phyloP scores from a whole-genome alignment of 2,329 filamentous ascomycete genomes.

The Paraconiothyrium sp. region DNA sequence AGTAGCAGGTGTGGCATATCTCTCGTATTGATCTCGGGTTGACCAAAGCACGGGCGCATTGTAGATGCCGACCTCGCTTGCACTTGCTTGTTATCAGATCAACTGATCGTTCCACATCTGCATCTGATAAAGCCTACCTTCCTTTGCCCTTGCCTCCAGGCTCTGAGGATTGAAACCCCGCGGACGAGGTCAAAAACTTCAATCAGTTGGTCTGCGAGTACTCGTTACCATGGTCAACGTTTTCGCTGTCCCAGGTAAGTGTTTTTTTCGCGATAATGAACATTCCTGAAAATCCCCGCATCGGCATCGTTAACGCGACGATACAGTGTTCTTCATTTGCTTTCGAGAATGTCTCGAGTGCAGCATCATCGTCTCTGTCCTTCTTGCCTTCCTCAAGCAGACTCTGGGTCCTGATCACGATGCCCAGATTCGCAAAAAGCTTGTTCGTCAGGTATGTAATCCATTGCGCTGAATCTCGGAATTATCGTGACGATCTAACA shows the following conservation, averaged over 20 bases:
- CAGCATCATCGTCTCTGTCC: constrained; percentile 85
- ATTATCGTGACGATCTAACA: neutral
- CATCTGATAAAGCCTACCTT: constrained; percentile 25
- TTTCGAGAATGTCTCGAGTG: constrained; percentile 88
- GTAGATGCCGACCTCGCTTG: constrained; percentile 11
- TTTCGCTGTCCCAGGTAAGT: constrained; percentile 73
- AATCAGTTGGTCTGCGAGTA: neutral
- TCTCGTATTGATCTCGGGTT: neutral
- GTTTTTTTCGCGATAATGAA: neutral
- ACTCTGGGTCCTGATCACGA: constrained; percentile 74
- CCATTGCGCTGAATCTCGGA: neutral
- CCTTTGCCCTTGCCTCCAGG: constrained; percentile 1
- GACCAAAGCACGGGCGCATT: constrained; percentile 11
- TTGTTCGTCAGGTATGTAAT: constrained; percentile 67
- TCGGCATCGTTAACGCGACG: neutral
- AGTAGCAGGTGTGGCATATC: neutral
- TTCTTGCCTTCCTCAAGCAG: constrained; percentile 86
- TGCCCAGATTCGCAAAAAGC: constrained; percentile 69
- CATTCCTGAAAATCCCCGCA: neutral
- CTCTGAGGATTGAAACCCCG: neutral
- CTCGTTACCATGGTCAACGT: constrained; percentile 67
- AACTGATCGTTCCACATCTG: neutral
- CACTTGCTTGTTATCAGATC: constrained; percentile 20
- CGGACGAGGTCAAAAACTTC: neutral
- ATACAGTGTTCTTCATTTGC: constrained; percentile 84